Conservation (phyloP, 2,329 filamentous ascomycete genomes). For the Aplosporella prunicola region DNA sequence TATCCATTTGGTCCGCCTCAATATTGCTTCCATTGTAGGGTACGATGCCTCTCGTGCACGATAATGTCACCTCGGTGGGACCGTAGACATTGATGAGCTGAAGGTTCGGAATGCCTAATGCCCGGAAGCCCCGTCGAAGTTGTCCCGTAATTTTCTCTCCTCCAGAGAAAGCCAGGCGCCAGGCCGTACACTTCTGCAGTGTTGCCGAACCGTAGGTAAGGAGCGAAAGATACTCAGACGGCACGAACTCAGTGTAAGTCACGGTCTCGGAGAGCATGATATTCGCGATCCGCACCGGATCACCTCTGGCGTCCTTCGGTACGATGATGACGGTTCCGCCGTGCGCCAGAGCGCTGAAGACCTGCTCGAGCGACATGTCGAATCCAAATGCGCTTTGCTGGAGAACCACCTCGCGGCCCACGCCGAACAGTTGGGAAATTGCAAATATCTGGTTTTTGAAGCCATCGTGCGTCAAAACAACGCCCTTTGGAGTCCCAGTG, state of each 20-base stretch:
- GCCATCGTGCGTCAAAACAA: constrained; percentile 4
- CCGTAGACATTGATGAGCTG: constrained; percentile 16
- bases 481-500: constrained; percentile 13
- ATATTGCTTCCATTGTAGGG: too few species aligned
- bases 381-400: constrained; percentile 35
- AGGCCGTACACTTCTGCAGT: constrained; percentile 16
- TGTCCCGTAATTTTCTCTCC: constrained; percentile 13
- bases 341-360: constrained; percentile 31
- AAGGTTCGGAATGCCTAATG: constrained; percentile 2
- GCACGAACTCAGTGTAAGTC: constrained; percentile 31
- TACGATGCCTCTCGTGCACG: constrained; percentile 7
- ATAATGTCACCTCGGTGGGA: constrained; percentile 13
- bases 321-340: constrained; percentile 33
- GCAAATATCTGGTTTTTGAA: constrained; percentile 29
- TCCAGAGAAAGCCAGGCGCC: constrained; percentile 23
- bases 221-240: constrained; percentile 32
- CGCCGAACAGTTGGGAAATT: constrained; percentile 26
- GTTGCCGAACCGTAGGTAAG: constrained; percentile 14
- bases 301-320: constrained; percentile 20
- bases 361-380: constrained; percentile 33
- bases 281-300: constrained; percentile 26
- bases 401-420: constrained; percentile 40
- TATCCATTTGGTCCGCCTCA: constrained; percentile 8
- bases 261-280: constrained; percentile 30
- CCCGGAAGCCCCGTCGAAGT: constrained; percentile 6